These are phyloP conservation scores for Macrotyloma uniflorum DNA, from an alignment of 306 rosid genomes.

Conservation along the genomic window DNA sequence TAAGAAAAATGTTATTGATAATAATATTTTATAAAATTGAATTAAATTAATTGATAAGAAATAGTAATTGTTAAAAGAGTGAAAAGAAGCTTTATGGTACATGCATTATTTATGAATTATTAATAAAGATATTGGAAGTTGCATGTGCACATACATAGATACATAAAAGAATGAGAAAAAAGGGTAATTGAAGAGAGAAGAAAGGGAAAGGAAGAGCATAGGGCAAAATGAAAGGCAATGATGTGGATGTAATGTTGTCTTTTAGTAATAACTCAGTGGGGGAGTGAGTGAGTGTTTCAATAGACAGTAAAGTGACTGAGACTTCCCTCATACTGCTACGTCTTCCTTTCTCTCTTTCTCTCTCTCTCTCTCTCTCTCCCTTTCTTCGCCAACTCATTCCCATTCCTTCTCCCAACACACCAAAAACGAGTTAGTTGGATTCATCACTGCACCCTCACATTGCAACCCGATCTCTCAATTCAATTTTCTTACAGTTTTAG, in stretches of 20 bases:
- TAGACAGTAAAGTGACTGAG: too few relatives aligned
- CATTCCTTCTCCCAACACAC: not conserved
- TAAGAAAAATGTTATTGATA: too few relatives aligned
- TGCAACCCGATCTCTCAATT: conserved; percentile 2
- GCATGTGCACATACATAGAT: not conserved
- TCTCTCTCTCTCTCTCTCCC: not conserved
- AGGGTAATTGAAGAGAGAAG: not conserved
- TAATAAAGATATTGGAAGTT: not conserved
- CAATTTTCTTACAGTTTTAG: not conserved
- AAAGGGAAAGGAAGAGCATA: not conserved
- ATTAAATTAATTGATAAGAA: too few relatives aligned
- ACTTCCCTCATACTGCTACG: not conserved
- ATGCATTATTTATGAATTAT: not conserved
- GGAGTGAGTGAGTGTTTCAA: conserved; percentile 1
- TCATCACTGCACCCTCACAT: conserved; percentile 5
- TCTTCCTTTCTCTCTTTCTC: conserved; percentile 1
- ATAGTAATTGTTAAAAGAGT: not conserved
- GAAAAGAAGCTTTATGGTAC: not conserved
- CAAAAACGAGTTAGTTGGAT: not conserved
- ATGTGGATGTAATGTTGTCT: not conserved
- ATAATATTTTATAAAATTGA: too few relatives aligned
- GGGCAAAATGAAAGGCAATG: conserved; percentile 20
- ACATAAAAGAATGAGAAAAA: not conserved
- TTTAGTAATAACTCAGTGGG: not conserved
- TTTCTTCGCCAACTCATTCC: not conserved